phyloP scores from a whole-genome alignment of 1,139 yeast species.

The Geotrichum histeridarum region DNA sequence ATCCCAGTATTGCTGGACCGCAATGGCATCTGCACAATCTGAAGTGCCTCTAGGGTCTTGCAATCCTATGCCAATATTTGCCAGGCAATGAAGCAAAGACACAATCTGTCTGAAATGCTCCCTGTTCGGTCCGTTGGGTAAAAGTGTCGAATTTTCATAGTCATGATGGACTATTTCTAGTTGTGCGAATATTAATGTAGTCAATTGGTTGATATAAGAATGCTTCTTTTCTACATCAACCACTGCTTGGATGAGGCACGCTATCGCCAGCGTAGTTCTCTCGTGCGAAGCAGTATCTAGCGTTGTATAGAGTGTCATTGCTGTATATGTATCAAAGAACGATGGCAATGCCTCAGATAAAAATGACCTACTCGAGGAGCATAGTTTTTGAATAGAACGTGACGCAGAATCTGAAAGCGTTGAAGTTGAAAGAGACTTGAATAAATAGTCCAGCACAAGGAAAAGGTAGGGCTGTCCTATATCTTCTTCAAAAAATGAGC shows the following conservation, averaged over 20 bases:
- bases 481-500: slow-evolving; percentile 33
- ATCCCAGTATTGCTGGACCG: slow-evolving; percentile 32
- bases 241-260: slow-evolving; percentile 36
- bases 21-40: slow-evolving; percentile 27
- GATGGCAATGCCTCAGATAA: slow-evolving; percentile 31
- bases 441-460: slow-evolving; percentile 33
- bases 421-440: slow-evolving; percentile 32
- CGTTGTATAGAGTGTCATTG: slow-evolving; percentile 24
- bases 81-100: slow-evolving; percentile 57
- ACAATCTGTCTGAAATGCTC: slow-evolving; percentile 23
- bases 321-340: slow-evolving; percentile 33
- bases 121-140: slow-evolving; percentile 11
- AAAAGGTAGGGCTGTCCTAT: slow-evolving; percentile 32
- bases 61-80: slow-evolving; percentile 64
- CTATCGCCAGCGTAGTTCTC: slow-evolving; percentile 37
- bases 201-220: slow-evolving; percentile 26
- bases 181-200: slow-evolving; percentile 27
- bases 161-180: slow-evolving; percentile 6
- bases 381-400: slow-evolving; percentile 36
- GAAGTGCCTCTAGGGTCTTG: slow-evolving; percentile 32
- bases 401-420: slow-evolving; percentile 36
- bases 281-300: slow-evolving; percentile 29
- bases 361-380: slow-evolving; percentile 33
- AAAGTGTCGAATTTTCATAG: slow-evolving; percentile 16
- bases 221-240: slow-evolving; percentile 25